Conservation (phyloP, 1,284 basidiomycete species). For the Ganoderma multipileum region DNA sequence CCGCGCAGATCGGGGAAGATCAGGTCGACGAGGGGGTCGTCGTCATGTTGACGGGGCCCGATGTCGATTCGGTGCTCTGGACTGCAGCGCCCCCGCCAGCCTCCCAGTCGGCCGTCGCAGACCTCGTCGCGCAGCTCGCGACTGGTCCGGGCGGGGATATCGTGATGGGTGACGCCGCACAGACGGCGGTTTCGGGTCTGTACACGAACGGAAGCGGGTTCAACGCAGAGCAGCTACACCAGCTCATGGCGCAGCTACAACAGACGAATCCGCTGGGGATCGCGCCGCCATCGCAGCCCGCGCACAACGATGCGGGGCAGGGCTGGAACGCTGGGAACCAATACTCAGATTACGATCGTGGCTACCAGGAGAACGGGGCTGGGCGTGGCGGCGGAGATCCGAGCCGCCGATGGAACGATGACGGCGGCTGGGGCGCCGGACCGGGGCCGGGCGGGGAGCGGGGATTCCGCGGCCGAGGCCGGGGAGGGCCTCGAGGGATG, state of each 20-base stretch:
- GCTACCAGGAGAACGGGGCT: constrained; percentile 49
- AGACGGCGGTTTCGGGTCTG: constrained; percentile 28
- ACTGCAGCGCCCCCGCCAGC: constrained; percentile 50
- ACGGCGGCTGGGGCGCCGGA: constrained; percentile 31
- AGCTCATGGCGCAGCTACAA: constrained; percentile 59
- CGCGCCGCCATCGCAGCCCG: constrained; percentile 26
- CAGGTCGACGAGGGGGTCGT: constrained; percentile 68
- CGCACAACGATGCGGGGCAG: constrained; percentile 29
- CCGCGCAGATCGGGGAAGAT: constrained; percentile 64
- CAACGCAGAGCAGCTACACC: constrained; percentile 67
- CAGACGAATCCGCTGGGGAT: constrained; percentile 32
- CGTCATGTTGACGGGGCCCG: constrained; percentile 71
- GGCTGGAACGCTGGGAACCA: constrained; percentile 36
- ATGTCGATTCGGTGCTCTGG: constrained; percentile 72
- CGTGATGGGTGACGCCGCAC: constrained; percentile 30
- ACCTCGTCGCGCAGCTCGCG: constrained; percentile 71
- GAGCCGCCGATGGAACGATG: constrained; percentile 52
- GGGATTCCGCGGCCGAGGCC: constrained; percentile 38
- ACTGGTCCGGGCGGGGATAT: constrained; percentile 34
- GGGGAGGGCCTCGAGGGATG: constrained; percentile 54
- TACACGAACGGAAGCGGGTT: constrained; percentile 42
- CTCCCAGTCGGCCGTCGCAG: constrained; percentile 59
- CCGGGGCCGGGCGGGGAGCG: constrained; percentile 37
- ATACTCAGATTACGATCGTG: constrained; percentile 44
- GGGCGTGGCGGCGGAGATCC: constrained; percentile 34